phyloP scores from a whole-genome alignment of 1,139 yeast genomes.

The Maudiozyma humilis region DNA sequence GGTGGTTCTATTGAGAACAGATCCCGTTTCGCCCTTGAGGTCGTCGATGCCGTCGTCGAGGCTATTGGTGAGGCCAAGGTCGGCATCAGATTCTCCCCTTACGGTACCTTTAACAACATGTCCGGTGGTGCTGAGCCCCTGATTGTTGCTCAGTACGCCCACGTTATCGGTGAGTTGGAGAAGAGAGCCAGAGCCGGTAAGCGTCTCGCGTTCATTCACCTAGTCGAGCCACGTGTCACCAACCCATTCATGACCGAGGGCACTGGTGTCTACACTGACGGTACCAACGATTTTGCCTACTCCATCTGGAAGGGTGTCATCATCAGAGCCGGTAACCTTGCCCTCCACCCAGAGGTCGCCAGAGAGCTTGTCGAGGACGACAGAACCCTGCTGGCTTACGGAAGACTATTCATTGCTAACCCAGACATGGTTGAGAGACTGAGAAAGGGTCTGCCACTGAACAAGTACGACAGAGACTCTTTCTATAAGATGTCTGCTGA shows the following conservation, averaged over 20 bases:
- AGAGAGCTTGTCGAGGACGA: slow-evolving; percentile 29
- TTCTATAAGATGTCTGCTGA: slow-evolving; percentile 30
- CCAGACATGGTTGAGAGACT: slow-evolving; percentile 45
- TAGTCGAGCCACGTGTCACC: slow-evolving; percentile 38
- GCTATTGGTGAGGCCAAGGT: slow-evolving; percentile 4
- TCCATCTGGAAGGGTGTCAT: slow-evolving; percentile 42
- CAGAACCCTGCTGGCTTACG: slow-evolving; percentile 38
- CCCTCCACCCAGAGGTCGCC: slow-evolving; percentile 20
- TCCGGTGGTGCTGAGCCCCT: slow-evolving; percentile 32
- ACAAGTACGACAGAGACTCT: slow-evolving; percentile 33
- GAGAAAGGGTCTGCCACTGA: slow-evolving; percentile 37
- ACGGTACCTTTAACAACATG: slow-evolving; percentile 33
- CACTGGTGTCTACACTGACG: slow-evolving; percentile 21
- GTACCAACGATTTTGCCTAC: slow-evolving; percentile 34
- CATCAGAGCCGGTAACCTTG: slow-evolving; percentile 41
- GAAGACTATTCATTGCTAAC: slow-evolving; percentile 42
- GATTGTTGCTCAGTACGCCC: slow-evolving; percentile 31
- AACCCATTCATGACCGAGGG: slow-evolving; percentile 24
- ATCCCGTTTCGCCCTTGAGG: slow-evolving; percentile 47
- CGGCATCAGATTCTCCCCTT: slow-evolving; percentile 41
- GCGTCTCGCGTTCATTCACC: slow-evolving; percentile 34
- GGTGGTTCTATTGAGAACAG: slow-evolving; percentile 64
- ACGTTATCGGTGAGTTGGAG: slow-evolving; percentile 31
- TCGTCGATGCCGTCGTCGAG: slow-evolving; percentile 41
- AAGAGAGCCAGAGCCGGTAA: slow-evolving; percentile 6